Base-by-base conservation (phyloP, 1,284 basidiomycete genomes). In the Microbotryum intermedium region DNA sequence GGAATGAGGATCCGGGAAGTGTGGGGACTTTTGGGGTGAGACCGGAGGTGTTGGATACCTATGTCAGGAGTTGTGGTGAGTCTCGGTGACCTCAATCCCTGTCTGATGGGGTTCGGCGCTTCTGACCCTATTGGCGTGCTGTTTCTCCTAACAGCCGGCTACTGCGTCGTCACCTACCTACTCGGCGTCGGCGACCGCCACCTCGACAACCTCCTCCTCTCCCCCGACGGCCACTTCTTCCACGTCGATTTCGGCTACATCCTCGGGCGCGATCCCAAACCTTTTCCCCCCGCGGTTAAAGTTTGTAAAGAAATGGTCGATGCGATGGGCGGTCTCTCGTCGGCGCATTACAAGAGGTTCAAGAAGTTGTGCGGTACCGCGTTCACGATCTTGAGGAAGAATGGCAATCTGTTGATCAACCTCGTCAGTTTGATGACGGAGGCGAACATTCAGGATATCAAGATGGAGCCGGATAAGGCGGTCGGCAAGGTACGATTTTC, bases 281-380 rank as follows among this genome's bases (percentile, higher is more conserved):
- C 93, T 0, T 97, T 95, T 73, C 92, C 95, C 6, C 95, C 95
- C 1, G 89, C 92, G 1, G 92, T 98, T 70, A 99, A 99, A 75
- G 88, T 99, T 29, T 95, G 92, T 77, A 94, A 95, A 70, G 95
- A 98, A 74, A 99, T 98, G 95, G 91, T 98, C 1, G 95, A 99
- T 72, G 93, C 88, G 9, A 97, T 99, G 93, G 95, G 95, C 20
- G 94, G 95, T 43, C 83, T 88, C n/a, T 81, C 87, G 72, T 92
- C 92, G 4, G 80, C 85, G 20, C 91, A 95, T 73, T 95, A 98
- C 74, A 82, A 84, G 28, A 85, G 92, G 43, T 99, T 99, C 83
- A 93, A 94, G 76, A 87, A 85, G 66, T 86, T 95, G 67, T 95
- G 91, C 75, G 92, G 93, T 74, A 97, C 93, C 4, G 94, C 92